Base-by-base conservation (phyloP, 129 eudicot species). In the Pulicaria dysenterica region DNA sequence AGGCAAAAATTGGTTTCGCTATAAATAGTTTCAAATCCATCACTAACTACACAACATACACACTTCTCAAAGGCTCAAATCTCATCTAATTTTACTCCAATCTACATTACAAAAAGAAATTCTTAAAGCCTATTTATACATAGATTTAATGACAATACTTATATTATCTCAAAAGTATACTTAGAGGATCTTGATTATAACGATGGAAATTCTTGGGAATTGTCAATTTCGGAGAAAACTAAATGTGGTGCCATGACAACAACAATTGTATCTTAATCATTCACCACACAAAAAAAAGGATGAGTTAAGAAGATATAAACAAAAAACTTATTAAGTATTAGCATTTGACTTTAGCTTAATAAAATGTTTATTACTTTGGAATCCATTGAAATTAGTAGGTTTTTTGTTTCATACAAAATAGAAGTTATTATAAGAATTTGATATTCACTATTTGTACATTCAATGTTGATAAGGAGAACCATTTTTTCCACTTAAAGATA, bases 1-100 rank as follows among this genome's bases (percentile, higher is more conserved):
- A 74, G 67, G 73, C 37, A 74, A 44, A 67, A 5, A 75, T 13
- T 15, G 81, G 58, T 59, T 82, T 85, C 2, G 72, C 60, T 53
- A 69, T 72, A 67, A 82, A 43, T 70, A 86, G 7, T 36, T 81
- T 78, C 79, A 86, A 77, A 83, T 86, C 87, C 92, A 88, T 88
- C 62, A 37, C 5, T 14, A 13, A 43, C 10, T 3, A 43, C 38
- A 5, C 3, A 41, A 19, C 4, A 8, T 6, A 31, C 13, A 39
- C 50, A n/a, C 49, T 51, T 2, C 31, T 24, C 31, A 24, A 24
- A 24, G 31, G 31, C 31, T 5, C 43, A 69, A 75, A 56, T 61
- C 63, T 54, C 76, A 57, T 45, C 66, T 58, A 13, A n/a, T n/a
- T n/a, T 31, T 40, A 70, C 67, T 58, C 53, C 62, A 58, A 74